Evolutionary conservation across 768 basidiomycete genomes (phyloP).

Genomic region (Rhizopogon vinicolor): DNA sequence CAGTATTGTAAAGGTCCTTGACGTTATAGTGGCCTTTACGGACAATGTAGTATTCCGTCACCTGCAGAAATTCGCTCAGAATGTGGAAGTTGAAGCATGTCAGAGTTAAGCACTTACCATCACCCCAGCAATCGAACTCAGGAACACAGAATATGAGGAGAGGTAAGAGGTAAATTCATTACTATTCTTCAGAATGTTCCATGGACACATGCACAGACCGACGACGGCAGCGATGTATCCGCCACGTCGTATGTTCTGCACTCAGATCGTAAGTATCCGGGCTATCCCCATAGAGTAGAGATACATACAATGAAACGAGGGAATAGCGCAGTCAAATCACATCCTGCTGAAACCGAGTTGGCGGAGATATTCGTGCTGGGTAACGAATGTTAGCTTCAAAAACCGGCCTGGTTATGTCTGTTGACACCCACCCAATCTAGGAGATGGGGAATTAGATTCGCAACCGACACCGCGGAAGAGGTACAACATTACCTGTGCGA

Average conservation of each 20-base stretch:
- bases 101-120: constrained; percentile 44
- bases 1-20: constrained; percentile 60
- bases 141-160: constrained; percentile 77
- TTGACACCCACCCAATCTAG: constrained; percentile 23
- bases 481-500: constrained; percentile 51
- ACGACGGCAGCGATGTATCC: constrained; percentile 80
- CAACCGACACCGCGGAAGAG: neutral
- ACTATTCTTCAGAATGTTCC: constrained; percentile 70
- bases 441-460: neutral
- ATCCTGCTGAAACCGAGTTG: constrained; percentile 80
- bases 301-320: constrained; percentile 66
- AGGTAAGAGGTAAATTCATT: constrained; percentile 79
- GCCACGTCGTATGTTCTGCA: constrained; percentile 76
- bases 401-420: constrained; percentile 11
- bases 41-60: constrained; percentile 77
- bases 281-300: neutral
- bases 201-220: constrained; percentile 71
- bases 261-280: neutral
- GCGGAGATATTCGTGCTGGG: constrained; percentile 74
- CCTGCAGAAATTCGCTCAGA: constrained; percentile 30
- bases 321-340: constrained; percentile 73
- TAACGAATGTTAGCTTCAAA: constrained; percentile 3
- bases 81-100: neutral
- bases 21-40: constrained; percentile 66
- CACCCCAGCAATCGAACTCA: constrained; percentile 77